These are phyloP conservation scores for Colletotrichum costaricense DNA, from an alignment of 2,329 filamentous ascomycete species.

Conservation along the genomic window DNA sequence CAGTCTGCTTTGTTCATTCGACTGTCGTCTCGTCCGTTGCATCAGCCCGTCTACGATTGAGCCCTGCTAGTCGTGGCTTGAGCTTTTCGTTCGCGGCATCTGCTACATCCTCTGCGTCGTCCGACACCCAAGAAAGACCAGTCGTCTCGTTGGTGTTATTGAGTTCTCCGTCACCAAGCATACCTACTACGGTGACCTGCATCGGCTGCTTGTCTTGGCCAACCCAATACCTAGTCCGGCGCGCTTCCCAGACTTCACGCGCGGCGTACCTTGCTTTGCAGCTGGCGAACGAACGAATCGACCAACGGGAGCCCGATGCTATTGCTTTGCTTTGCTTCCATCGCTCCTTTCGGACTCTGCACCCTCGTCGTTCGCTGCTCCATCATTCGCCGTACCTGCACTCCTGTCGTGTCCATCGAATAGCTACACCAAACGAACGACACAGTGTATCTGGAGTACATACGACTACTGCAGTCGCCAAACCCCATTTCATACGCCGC, in stretches of 20 bases:
- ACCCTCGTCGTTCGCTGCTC: constrained; percentile 30
- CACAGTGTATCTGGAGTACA: constrained; percentile 32
- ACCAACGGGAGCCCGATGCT: constrained; percentile 22
- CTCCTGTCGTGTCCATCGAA: constrained; percentile 47
- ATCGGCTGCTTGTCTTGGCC: constrained; percentile 20
- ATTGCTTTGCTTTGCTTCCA: constrained; percentile 22
- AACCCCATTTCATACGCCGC: constrained; percentile 17
- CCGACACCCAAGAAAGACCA: constrained; percentile 11
- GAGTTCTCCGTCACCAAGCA: constrained; percentile 14
- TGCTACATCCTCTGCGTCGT: constrained; percentile 22
- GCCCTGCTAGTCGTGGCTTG: constrained; percentile 2
- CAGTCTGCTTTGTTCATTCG: background rate
- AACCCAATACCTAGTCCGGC: constrained; percentile 24
- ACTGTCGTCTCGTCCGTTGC: background rate
- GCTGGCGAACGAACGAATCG: constrained; percentile 23
- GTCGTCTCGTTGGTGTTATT: constrained; percentile 14
- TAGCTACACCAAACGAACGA: constrained; percentile 42
- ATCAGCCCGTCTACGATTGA: constrained; percentile 10
- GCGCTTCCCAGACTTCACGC: constrained; percentile 27
- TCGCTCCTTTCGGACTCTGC: constrained; percentile 21
- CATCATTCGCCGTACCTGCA: constrained; percentile 49
- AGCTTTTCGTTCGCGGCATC: constrained; percentile 9
- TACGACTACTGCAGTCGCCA: constrained; percentile 31
- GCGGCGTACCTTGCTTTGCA: constrained; percentile 32
- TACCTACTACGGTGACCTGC: constrained; percentile 9